Conservation (phyloP, 306 rosid species). For the Begonia masoniana region DNA sequence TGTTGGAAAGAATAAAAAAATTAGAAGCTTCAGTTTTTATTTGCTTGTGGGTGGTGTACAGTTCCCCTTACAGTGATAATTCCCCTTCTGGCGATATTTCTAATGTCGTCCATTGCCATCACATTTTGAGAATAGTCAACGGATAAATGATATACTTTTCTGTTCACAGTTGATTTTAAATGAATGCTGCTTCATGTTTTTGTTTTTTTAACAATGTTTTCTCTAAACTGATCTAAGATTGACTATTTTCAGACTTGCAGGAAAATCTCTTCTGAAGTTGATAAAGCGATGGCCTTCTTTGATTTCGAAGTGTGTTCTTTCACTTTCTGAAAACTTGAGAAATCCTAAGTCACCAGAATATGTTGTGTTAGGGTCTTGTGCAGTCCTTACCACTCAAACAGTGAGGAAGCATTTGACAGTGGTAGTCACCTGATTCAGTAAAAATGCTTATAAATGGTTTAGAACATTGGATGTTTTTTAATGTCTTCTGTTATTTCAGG, state of each 20-base stretch:
- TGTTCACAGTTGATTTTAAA: slow-evolving; percentile 5
- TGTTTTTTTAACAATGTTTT: slow-evolving; percentile 1
- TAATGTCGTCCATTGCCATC: no score
- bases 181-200: slow-evolving; percentile 1
- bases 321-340: slow-evolving; percentile 51
- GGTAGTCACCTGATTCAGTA: slow-evolving; percentile 31
- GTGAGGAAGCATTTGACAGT: slow-evolving; percentile 87
- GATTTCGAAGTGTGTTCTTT: slow-evolving; percentile 85
- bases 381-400: slow-evolving; percentile 80
- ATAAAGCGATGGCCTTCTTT: slow-evolving; percentile 89
- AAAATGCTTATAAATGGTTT: slow-evolving; percentile 12
- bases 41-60: no score
- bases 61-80: no score
- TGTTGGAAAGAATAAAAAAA: no score
- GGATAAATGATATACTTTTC: background rate
- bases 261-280: slow-evolving; percentile 78
- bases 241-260: slow-evolving; percentile 65
- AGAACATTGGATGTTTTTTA: slow-evolving; percentile 14
- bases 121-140: no score
- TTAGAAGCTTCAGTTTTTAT: no score
- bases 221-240: slow-evolving; percentile 16
- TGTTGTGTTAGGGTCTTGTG: slow-evolving; percentile 88
- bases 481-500: slow-evolving; percentile 44
- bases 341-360: slow-evolving; percentile 59
- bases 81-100: no score